Base-by-base conservation (phyloP, 2,329 filamentous ascomycete genomes). In the Botrytis fabae region DNA sequence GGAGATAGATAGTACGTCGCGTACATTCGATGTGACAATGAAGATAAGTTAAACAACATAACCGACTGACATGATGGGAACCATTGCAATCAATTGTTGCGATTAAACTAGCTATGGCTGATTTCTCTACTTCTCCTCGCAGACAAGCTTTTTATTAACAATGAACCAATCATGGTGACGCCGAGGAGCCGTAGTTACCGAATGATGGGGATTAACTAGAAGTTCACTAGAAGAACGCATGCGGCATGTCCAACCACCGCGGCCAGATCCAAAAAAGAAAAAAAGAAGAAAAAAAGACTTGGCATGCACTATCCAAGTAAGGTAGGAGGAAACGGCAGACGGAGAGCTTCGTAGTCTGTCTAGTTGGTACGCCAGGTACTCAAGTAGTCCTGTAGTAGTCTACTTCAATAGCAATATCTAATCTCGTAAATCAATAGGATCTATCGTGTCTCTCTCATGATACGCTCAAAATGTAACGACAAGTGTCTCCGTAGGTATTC, bases 121-220 rank as follows among this genome's bases (percentile, higher is more conserved):
- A 35, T 44, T 28, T n/a, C 6, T 20, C 35, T 35, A 35, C 35
- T 35, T 35, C 35, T 35, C 35, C 35, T 35, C 35, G 35, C n/a
- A 54, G 51, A 59, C 38, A 71, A 54, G 48, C 35, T 32, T 51
- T 48, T 51, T 16, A 20, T 59, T 35, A 40, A 28, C 22, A 7
- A 22, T 66, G n/a, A 42, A n/a, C 48, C 61, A 71, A 71, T 71
- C 60, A 64, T 66, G 38, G 48, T 60, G 61, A 40, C 38, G 61
- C 38, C 51, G 46, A 71, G 40, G 64, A 68, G 44, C 48, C 40
- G 22, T 68, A 48, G 40, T n/a, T 62, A 72, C 70, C 70, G 62
- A 72, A 68, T 72, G 62, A 68, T 68, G 70, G 70, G 62, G 70
- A 68, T 72, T 22, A 54, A 35, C 64, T 68, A 57, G 64, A 68